Conservation (phyloP, 2,329 filamentous ascomycete species). For the Clarireedia hainanense region DNA sequence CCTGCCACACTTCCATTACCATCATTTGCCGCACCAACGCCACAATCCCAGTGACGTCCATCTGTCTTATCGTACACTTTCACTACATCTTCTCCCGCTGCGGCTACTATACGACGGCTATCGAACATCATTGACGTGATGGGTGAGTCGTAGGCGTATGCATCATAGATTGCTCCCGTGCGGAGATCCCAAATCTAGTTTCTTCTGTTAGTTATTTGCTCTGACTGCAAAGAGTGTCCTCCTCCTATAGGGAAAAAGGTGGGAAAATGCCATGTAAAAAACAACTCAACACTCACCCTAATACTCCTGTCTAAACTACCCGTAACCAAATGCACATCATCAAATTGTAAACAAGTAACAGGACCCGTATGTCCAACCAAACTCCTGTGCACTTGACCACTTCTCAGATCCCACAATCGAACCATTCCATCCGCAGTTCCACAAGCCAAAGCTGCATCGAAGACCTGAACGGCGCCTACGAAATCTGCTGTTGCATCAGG, state of each 20-base stretch:
- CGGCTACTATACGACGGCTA: constrained; percentile 76
- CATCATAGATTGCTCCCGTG: constrained; percentile 90
- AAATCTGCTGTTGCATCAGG: constrained; percentile 72
- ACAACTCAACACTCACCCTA: constrained; percentile 55
- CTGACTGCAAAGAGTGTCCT: no score
- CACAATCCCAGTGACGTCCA: constrained; percentile 93
- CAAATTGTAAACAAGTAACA: constrained; percentile 91
- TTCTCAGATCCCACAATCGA: constrained; percentile 89
- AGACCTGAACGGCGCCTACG: constrained; percentile 89
- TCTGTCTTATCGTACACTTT: constrained; percentile 99
- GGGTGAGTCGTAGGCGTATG: constrained; percentile 87
- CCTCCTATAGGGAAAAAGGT: no score
- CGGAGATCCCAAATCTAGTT: constrained; percentile 96
- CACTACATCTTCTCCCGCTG: constrained; percentile 85
- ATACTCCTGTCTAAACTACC: constrained; percentile 89
- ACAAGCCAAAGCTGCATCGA: constrained; percentile 90
- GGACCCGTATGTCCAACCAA: constrained; percentile 92
- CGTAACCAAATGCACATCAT: constrained; percentile 90
- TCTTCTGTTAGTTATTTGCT: no score
- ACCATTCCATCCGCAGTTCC: constrained; percentile 98
- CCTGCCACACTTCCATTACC: constrained; percentile 36
- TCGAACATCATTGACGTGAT: constrained; percentile 99
- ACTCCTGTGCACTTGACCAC: constrained; percentile 93
- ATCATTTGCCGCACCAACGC: constrained; percentile 63
- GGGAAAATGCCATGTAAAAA: neutral